These are phyloP conservation scores for Zasmidium cellare DNA, from an alignment of 2,329 filamentous ascomycete genomes.

Conservation along the genomic window DNA sequence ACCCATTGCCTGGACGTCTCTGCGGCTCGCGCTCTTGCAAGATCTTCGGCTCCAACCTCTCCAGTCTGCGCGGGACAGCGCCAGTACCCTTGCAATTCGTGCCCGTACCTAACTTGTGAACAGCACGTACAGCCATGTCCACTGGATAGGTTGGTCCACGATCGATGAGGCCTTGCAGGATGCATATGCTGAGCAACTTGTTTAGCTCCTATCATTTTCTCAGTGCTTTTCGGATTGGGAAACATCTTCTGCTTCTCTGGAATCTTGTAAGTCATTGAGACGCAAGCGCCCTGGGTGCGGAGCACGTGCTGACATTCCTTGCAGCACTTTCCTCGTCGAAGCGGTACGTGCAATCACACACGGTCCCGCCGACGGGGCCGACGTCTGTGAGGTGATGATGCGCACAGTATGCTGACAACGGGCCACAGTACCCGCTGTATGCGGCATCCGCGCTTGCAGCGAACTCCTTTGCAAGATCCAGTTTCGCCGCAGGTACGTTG, in stretches of 20 bases:
- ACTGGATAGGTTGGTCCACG: conserved; percentile 20
- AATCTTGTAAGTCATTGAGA: conserved; percentile 35
- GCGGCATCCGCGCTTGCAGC: conserved; percentile 52
- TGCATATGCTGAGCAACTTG: conserved; percentile 16
- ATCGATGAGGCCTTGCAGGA: conserved; percentile 17
- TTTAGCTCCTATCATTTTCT: conserved; percentile 52
- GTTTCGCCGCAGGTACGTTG: conserved; percentile 44
- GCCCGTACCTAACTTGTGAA: conserved; percentile 3
- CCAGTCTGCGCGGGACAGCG: neutral
- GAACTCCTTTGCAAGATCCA: conserved; percentile 51
- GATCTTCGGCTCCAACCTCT: neutral
- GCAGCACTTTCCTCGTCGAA: conserved; percentile 20
- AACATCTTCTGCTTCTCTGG: conserved; percentile 74
- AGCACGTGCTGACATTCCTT: conserved; percentile 5
- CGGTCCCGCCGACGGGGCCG: neutral
- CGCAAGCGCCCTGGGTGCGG: neutral
- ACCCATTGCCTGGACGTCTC: neutral
- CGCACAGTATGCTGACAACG: conserved; percentile 1
- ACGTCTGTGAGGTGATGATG: conserved; percentile 5
- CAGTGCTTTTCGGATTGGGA: conserved; percentile 44
- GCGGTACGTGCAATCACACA: conserved; percentile 7
- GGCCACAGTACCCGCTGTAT: conserved; percentile 8
- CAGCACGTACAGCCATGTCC: conserved; percentile 18
- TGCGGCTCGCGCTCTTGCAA: neutral
- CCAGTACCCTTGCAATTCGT: neutral